phyloP scores from a whole-genome alignment of 805 yeast genomes.

The Saturnispora zaruensis region DNA sequence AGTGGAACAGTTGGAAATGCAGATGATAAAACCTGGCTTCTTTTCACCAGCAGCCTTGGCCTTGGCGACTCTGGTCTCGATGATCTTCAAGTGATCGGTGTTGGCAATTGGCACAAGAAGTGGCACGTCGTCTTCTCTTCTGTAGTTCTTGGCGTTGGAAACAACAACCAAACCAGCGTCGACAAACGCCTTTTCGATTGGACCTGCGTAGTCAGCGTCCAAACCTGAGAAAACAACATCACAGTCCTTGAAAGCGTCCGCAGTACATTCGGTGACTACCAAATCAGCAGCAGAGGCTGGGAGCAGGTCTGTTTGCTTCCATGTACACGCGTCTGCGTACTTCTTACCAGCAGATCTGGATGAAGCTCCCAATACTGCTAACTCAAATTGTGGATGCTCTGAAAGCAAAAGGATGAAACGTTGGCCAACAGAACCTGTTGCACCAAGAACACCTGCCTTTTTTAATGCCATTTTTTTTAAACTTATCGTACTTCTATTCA shows the following conservation, averaged over 20 bases:
- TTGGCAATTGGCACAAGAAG: conserved; percentile 92
- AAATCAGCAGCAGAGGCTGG: conserved; percentile 61
- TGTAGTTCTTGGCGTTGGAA: conserved; percentile 93
- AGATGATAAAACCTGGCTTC: conserved; percentile 72
- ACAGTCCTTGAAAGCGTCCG: conserved; percentile 74
- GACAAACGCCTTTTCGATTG: conserved; percentile 76
- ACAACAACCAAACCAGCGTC: conserved; percentile 77
- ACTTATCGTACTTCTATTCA: neutral
- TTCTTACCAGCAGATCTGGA: conserved; percentile 86
- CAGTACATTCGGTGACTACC: conserved; percentile 68
- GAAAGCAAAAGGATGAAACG: conserved; percentile 80
- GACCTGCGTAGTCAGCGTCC: conserved; percentile 90
- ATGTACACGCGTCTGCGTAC: conserved; percentile 76
- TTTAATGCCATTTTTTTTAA: conserved; percentile 20
- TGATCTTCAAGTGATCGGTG: conserved; percentile 76
- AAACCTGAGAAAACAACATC: conserved; percentile 92
- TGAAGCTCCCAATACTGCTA: conserved; percentile 85
- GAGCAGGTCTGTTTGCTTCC: conserved; percentile 86
- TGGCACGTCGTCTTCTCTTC: conserved; percentile 83
- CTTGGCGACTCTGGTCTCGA: conserved; percentile 47
- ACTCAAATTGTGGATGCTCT: conserved; percentile 83
- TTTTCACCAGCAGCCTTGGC: conserved; percentile 48
- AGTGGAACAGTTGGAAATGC: conserved; percentile 97
- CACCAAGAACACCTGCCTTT: conserved; percentile 89
- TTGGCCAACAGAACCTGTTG: conserved; percentile 97